These are phyloP conservation scores for Zygoascus tannicola DNA, from an alignment of 805 yeast genomes.

Conservation along the genomic window DNA sequence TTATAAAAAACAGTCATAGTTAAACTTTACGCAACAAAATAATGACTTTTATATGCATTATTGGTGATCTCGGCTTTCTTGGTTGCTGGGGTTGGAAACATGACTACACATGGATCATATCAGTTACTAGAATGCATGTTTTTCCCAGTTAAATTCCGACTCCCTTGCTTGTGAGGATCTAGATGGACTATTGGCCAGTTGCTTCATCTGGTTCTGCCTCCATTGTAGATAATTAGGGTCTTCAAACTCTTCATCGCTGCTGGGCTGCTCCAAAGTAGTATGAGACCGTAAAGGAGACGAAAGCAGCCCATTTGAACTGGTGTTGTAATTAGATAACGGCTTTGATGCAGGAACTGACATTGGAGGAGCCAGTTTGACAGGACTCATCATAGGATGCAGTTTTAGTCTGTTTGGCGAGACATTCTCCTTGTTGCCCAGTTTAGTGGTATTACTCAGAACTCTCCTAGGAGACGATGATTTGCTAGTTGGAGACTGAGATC, in stretches of 20 bases:
- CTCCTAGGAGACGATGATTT: no score
- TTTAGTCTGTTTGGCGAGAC: not conserved
- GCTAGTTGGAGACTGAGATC: no score
- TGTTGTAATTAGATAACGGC: not conserved
- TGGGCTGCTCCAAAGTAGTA: not conserved
- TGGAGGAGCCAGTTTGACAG: not conserved
- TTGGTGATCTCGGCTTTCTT: no score
- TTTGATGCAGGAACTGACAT: not conserved
- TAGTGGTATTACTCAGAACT: no score
- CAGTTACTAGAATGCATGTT: constrained; percentile 21
- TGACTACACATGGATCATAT: no score
- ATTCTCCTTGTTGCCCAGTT: not conserved
- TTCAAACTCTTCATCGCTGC: constrained; percentile 15
- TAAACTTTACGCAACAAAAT: no score
- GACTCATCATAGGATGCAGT: not conserved
- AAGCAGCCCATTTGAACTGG: not conserved
- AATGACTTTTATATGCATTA: no score
- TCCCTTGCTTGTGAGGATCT: constrained; percentile 9
- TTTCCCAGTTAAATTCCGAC: constrained; percentile 23
- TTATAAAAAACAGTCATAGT: no score
- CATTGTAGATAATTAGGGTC: constrained; percentile 11
- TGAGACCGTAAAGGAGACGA: not conserved
- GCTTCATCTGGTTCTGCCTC: constrained; percentile 12
- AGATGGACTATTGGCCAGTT: constrained; percentile 6
- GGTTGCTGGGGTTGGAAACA: no score